Evolutionary conservation across 2,329 filamentous ascomycete species (phyloP).

Genomic region (Colletotrichum costaricense): DNA sequence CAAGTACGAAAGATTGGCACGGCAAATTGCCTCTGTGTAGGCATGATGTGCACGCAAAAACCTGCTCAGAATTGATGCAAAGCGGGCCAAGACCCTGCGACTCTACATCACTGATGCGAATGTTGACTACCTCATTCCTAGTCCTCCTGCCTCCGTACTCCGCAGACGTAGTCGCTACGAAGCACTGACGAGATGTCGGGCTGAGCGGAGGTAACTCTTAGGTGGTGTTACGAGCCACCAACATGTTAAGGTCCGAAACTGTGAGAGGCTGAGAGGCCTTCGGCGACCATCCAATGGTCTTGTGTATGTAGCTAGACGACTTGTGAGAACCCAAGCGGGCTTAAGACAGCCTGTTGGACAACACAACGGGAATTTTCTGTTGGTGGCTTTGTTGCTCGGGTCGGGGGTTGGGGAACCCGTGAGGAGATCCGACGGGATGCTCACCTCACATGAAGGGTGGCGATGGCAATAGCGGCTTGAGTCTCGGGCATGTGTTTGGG

Average conservation of each 20-base stretch:
- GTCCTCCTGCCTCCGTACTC: not conserved
- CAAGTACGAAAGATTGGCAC: not conserved
- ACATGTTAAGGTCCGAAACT: not conserved
- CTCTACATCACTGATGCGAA: not conserved
- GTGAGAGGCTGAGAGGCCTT: not conserved
- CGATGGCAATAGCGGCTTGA: not conserved
- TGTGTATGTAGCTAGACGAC: not conserved
- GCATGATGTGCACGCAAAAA: constrained; percentile 10
- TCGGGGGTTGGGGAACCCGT: not conserved
- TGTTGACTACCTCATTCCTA: not conserved
- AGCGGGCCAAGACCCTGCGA: not conserved
- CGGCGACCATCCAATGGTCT: not conserved
- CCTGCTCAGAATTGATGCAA: constrained; percentile 10
- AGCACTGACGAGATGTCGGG: not conserved
- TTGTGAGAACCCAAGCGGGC: not conserved
- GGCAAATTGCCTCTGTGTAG: not conserved
- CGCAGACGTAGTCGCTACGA: not conserved
- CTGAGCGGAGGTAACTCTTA: not conserved
- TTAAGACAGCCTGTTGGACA: not conserved
- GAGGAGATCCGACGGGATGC: constrained; percentile 4
- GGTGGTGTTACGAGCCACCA: not conserved
- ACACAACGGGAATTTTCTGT: not conserved
- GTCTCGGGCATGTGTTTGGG: no score
- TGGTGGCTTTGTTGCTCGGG: not conserved
- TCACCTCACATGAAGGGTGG: not conserved